phyloP scores from a whole-genome alignment of 768 basidiomycete genomes.

The Mycena filopes region DNA sequence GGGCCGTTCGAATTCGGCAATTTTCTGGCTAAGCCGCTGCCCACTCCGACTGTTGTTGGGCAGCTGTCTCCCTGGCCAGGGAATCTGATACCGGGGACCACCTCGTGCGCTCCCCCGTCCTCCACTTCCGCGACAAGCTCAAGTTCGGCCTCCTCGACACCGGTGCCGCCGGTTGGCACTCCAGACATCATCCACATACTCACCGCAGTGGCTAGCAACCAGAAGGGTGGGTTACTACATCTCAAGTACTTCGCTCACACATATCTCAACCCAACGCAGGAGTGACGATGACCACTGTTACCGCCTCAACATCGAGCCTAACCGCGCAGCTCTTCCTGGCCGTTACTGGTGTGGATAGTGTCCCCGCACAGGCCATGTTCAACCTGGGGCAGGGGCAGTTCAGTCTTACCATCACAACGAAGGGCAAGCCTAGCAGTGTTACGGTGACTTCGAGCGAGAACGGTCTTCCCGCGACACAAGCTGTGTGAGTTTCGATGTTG shows the following conservation, averaged over 20 bases:
- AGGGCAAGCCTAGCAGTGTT: constrained; percentile 31
- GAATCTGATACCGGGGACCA: neutral
- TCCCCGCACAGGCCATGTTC: constrained; percentile 28
- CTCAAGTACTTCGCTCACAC: neutral
- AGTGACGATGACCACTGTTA: constrained; percentile 29
- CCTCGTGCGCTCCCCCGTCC: neutral
- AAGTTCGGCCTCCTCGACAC: neutral
- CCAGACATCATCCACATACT: constrained; percentile 25
- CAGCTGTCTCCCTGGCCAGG: constrained; percentile 35
- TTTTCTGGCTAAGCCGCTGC: constrained; percentile 16
- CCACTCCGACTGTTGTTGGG: constrained; percentile 33
- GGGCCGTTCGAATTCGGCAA: constrained; percentile 34
- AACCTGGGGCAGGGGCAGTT: constrained; percentile 27
- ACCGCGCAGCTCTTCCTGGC: constrained; percentile 30
- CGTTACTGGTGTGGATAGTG: constrained; percentile 26
- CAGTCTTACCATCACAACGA: constrained; percentile 26
- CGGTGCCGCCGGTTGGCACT: neutral
- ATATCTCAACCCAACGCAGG: neutral
- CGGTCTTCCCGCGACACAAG: too few relatives aligned
- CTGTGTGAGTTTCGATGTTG: too few relatives aligned
- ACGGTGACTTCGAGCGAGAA: constrained; percentile 19
- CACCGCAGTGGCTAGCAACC: constrained; percentile 29
- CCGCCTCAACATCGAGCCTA: constrained; percentile 23
- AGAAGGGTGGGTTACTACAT: constrained; percentile 25
- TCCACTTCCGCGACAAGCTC: neutral